Evolutionary conservation across 2,329 filamentous ascomycete genomes (phyloP).

Genomic region (Kalmusia sp.): DNA sequence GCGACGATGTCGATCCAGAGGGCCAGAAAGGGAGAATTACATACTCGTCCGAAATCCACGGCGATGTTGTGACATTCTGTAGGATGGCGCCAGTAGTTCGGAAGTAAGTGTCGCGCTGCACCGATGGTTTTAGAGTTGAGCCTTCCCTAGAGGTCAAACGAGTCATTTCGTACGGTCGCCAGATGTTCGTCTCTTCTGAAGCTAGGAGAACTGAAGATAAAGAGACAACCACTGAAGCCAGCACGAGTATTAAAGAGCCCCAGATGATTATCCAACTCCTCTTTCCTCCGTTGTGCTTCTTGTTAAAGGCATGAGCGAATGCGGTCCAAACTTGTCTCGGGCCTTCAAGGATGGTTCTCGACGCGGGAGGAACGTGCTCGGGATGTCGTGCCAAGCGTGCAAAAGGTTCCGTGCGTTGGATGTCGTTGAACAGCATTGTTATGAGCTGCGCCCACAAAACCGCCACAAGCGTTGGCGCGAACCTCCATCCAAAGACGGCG

Average conservation of each 20-base stretch:
- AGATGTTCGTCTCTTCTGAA: conserved; percentile 14
- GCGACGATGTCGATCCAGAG: neutral
- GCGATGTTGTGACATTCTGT: conserved; percentile 12
- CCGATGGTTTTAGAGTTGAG: conserved; percentile 7
- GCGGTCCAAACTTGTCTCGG: conserved; percentile 19
- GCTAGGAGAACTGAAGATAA: conserved; percentile 20
- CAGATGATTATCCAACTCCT: conserved; percentile 16
- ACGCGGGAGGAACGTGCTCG: neutral
- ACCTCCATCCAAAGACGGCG: conserved; percentile 13
- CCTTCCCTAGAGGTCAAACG: conserved; percentile 1
- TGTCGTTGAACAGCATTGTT: conserved; percentile 17
- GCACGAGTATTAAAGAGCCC: conserved; percentile 9
- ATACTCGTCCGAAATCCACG: conserved; percentile 17
- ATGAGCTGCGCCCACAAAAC: conserved; percentile 17
- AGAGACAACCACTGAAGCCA: conserved; percentile 18
- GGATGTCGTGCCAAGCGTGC: conserved; percentile 10
- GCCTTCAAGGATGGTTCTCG: conserved; percentile 9
- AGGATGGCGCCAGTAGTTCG: conserved; percentile 10
- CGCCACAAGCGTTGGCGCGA: conserved; percentile 16
- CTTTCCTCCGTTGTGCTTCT: conserved; percentile 15
- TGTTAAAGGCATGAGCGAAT: conserved; percentile 13
- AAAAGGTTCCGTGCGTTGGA: conserved; percentile 21
- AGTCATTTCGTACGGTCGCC: conserved; percentile 2
- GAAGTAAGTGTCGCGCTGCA: conserved; percentile 15
- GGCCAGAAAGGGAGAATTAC: conserved; percentile 15